phyloP scores from a whole-genome alignment of 163 green algal species.

The Scenedesmus sp. region DNA sequence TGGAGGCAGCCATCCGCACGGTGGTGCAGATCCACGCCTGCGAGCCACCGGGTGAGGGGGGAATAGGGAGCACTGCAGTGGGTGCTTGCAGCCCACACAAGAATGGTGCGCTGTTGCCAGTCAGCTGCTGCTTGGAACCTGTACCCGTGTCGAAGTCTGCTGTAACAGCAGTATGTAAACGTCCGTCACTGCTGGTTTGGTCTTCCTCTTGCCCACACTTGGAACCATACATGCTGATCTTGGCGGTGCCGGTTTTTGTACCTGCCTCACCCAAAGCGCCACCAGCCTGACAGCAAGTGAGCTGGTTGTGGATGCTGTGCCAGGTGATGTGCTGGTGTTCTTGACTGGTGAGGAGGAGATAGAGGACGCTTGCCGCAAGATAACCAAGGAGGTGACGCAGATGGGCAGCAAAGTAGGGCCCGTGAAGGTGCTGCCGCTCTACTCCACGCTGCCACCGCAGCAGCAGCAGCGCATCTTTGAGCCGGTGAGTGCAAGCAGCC shows the following conservation, averaged over 20 bases:
- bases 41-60: constrained; percentile 79
- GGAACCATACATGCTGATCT: too few species aligned
- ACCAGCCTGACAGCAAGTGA: neutral
- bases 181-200: too few species aligned
- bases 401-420: constrained; percentile 87
- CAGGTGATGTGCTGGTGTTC: constrained; percentile 97
- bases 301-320: neutral
- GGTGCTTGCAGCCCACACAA: neutral
- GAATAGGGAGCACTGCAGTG: neutral
- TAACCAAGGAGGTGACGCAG: constrained; percentile 85
- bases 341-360: constrained; percentile 99
- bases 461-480: constrained; percentile 99
- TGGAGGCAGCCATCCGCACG: constrained; percentile 97
- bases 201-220: too few species aligned
- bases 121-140: neutral
- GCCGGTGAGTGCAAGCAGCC: constrained; percentile 62
- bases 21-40: constrained; percentile 97
- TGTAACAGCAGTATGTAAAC: too few species aligned
- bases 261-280: too few species aligned
- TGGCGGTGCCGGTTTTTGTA: too few species aligned
- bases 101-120: too few species aligned
- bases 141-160: too few species aligned
- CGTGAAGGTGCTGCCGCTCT: constrained; percentile 97
- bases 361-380: constrained; percentile 98
- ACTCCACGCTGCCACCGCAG: constrained; percentile 96